These are phyloP conservation scores for Eimeria praecox DNA, from an alignment of 169 alveolate genomes.

Conservation along the genomic window DNA sequence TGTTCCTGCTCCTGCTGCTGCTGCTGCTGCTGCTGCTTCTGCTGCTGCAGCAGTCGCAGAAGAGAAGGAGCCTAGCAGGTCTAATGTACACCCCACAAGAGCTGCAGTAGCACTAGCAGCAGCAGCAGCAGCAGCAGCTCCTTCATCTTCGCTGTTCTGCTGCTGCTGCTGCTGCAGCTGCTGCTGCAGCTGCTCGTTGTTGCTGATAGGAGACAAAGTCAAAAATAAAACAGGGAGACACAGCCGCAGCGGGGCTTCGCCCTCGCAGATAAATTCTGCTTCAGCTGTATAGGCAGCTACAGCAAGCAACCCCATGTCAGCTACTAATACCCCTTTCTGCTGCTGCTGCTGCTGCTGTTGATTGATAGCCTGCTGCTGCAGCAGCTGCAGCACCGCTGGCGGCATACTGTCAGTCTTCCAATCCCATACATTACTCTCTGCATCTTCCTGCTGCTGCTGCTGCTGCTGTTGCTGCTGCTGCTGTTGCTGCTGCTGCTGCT, in stretches of 20 bases:
- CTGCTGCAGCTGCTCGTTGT: slow-evolving; percentile 59
- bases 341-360: slow-evolving; percentile 42
- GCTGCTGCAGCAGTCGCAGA: background rate
- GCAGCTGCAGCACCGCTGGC: slow-evolving; percentile 16
- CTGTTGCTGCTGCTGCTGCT: slow-evolving; percentile 25
- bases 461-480: slow-evolving; percentile 30
- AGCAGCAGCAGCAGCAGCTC: background rate
- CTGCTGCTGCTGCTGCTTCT: background rate
- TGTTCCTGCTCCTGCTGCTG: background rate
- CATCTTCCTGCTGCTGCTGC: background rate
- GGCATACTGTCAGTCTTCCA: slow-evolving; percentile 4
- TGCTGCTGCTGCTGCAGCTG: background rate
- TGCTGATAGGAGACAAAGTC: slow-evolving; percentile 27
- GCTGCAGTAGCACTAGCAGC: background rate
- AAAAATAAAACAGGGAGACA: background rate
- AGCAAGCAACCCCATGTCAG: slow-evolving; percentile 40
- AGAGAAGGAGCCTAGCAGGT: background rate
- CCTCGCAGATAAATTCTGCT: background rate
- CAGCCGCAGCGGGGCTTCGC: background rate
- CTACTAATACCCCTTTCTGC: background rate
- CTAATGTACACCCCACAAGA: slow-evolving; percentile 3
- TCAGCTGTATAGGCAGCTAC: slow-evolving; percentile 13
- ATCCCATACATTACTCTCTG: background rate
- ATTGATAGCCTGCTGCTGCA: background rate
- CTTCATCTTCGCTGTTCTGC: background rate